phyloP scores from a whole-genome alignment of 2,329 filamentous ascomycete species.

The Cadophora luteo-olivacea region DNA sequence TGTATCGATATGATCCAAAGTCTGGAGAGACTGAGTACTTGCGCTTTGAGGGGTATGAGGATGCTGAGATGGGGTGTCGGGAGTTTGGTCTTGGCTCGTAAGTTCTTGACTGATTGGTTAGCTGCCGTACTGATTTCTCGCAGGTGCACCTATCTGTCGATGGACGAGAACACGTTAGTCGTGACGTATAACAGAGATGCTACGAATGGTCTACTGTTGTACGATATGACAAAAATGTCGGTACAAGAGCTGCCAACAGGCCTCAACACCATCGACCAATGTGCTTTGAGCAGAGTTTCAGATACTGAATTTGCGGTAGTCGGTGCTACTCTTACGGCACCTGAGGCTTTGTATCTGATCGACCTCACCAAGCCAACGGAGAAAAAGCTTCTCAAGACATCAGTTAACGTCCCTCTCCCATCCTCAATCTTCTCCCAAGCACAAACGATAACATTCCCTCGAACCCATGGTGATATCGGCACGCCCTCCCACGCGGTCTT shows the following conservation, averaged over 20 bases:
- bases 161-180: slow-evolving; percentile 47
- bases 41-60: slow-evolving; percentile 48
- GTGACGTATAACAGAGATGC: slow-evolving; percentile 45
- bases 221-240: slow-evolving; percentile 46
- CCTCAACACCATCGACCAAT: slow-evolving; percentile 46
- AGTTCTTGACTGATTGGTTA: background rate
- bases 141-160: slow-evolving; percentile 50
- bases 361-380: slow-evolving; percentile 40
- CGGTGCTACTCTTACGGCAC: slow-evolving; percentile 45
- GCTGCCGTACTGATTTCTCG: slow-evolving; percentile 40
- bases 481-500: slow-evolving; percentile 48
- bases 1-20: slow-evolving; percentile 49
- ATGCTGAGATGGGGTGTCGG: slow-evolving; percentile 48
- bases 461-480: slow-evolving; percentile 34
- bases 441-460: slow-evolving; percentile 47
- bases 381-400: slow-evolving; percentile 45
- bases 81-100: slow-evolving; percentile 34
- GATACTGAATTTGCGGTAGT: slow-evolving; percentile 49
- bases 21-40: slow-evolving; percentile 43
- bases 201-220: slow-evolving; percentile 46
- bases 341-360: slow-evolving; percentile 47
- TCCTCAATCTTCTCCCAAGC: slow-evolving; percentile 48
- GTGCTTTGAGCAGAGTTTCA: slow-evolving; percentile 47
- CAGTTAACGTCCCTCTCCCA: slow-evolving; percentile 45
- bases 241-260: slow-evolving; percentile 45